These are phyloP conservation scores for Nannochloris sp. DNA, from an alignment of 139 green algal genomes.

Conservation along the genomic window DNA sequence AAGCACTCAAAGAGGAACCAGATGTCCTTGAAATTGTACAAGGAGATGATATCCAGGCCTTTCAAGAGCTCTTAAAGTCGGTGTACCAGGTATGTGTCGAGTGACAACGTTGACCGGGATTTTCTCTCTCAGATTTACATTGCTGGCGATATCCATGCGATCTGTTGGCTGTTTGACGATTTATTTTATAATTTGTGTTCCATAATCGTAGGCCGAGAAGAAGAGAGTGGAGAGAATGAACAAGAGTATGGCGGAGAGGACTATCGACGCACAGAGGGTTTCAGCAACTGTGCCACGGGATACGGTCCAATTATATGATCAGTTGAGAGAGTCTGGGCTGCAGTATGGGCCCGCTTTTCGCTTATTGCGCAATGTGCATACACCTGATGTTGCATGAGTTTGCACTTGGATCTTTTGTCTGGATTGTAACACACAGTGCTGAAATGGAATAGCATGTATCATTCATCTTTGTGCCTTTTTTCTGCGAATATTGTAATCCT, in stretches of 20 bases:
- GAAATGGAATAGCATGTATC: no score
- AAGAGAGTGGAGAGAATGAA: constrained; percentile 26
- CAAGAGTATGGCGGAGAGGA: constrained; percentile 56
- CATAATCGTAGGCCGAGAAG: constrained; percentile 47
- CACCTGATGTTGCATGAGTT: constrained; percentile 41
- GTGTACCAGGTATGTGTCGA: constrained; percentile 31
- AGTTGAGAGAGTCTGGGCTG: constrained; percentile 66
- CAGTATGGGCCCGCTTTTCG: constrained; percentile 85
- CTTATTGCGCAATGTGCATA: constrained; percentile 81
- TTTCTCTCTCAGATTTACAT: not conserved
- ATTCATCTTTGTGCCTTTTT: no score
- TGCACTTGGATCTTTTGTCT: no score
- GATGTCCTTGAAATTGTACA: constrained; percentile 42
- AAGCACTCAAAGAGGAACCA: constrained; percentile 42
- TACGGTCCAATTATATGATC: constrained; percentile 60
- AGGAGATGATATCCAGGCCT: constrained; percentile 49
- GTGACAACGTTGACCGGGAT: not conserved
- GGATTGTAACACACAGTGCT: no score
- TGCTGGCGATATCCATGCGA: not conserved
- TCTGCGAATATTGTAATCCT: no score
- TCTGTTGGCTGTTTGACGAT: not conserved
- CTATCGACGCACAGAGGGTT: constrained; percentile 77
- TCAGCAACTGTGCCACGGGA: constrained; percentile 57
- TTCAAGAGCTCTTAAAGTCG: constrained; percentile 61
- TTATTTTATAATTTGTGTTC: not conserved